Evolutionary conservation across 345 rosid genomes (phyloP), one percentile per base, ranked within the genome.

Genomic region (Excoecaria agallocha): DNA sequence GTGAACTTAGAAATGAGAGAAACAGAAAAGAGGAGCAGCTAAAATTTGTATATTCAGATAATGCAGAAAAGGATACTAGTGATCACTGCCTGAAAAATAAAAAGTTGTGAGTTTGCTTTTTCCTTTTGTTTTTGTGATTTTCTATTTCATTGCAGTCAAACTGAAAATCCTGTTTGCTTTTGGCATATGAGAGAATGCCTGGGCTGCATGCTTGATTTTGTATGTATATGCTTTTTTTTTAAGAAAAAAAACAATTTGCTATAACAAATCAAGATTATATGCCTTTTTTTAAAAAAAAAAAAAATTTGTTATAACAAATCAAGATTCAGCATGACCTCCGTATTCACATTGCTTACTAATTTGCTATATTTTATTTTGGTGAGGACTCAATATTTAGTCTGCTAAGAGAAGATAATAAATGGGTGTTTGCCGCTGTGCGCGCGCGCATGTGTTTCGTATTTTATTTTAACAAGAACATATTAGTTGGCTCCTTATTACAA

Each of bases 1-100:
- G 69, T 76, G 79, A 88, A 80, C 94, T 84, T 68, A 88, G 68
- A 76, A 87, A 86, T 82, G 85, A 85, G 48, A 78, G 77, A 78
- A 69, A 22, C 37, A 81, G 76, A 70, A 78, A 66, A 25, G 83
- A 80, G 51, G 76, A 73, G 45, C 71, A 76, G 68, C 20, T 68
- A 56, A 81, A 71, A 22, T 71, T 39, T 70, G 41, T 46, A 55
- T 37, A 12, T 77, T 68, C 75, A 69, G 69, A 54, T 8, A 69
- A 39, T 68, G 83, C 78, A 43, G 79, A 68, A 57, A 70, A 62
- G 52, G 68, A 72, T 82, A 64, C 68, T 11, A 70, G 68, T 38
- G 54, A 30, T 73, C 72, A 22, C 45, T 17, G 69, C 45, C 70
- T 60, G 38, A 82, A 77, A 55, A 70, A 22, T 79, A 45, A 43